phyloP scores from a whole-genome alignment of 331 rosid genomes.

The Phaseolus coccineus region DNA sequence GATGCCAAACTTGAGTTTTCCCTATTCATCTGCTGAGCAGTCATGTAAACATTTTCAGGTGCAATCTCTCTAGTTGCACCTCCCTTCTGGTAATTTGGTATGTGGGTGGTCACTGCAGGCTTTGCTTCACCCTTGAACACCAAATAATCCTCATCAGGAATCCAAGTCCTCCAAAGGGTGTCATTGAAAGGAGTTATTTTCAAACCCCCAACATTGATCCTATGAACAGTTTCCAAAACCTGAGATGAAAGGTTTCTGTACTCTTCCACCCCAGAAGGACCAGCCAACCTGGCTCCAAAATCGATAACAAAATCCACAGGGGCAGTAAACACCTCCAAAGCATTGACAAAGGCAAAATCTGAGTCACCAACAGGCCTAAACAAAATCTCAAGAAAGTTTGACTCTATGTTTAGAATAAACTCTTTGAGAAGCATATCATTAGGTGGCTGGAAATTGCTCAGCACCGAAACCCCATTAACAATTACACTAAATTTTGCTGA shows the following conservation, averaged over 20 bases:
- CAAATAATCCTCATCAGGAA: conserved; percentile 82
- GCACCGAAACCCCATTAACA: conserved; percentile 56
- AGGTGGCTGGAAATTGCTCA: conserved; percentile 45
- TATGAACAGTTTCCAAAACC: conserved; percentile 80
- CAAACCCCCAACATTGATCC: conserved; percentile 94
- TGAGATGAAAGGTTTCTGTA: conserved; percentile 68
- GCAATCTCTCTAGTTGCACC: conserved; percentile 77
- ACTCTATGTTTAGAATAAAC: conserved; percentile 65
- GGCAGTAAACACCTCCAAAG: conserved; percentile 85
- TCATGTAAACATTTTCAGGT: conserved; percentile 88
- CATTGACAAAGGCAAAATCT: conserved; percentile 80
- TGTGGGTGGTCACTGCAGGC: conserved; percentile 58
- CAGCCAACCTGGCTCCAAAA: conserved; percentile 68
- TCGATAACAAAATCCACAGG: conserved; percentile 77
- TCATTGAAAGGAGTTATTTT: conserved; percentile 92
- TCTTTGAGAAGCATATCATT: conserved; percentile 62
- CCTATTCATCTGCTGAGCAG: conserved; percentile 88
- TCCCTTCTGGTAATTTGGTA: conserved; percentile 76
- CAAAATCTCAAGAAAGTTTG: conserved; percentile 62
- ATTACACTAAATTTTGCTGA: conserved; percentile 69
- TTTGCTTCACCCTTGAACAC: conserved; percentile 73
- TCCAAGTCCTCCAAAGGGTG: conserved; percentile 95
- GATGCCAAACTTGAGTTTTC: conserved; percentile 57
- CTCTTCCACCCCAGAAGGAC: conserved; percentile 57
- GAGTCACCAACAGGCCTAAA: conserved; percentile 64